These are phyloP conservation scores for Musa balbisiana DNA, from an alignment of 202 grass and related monocot genomes.

Conservation along the genomic window DNA sequence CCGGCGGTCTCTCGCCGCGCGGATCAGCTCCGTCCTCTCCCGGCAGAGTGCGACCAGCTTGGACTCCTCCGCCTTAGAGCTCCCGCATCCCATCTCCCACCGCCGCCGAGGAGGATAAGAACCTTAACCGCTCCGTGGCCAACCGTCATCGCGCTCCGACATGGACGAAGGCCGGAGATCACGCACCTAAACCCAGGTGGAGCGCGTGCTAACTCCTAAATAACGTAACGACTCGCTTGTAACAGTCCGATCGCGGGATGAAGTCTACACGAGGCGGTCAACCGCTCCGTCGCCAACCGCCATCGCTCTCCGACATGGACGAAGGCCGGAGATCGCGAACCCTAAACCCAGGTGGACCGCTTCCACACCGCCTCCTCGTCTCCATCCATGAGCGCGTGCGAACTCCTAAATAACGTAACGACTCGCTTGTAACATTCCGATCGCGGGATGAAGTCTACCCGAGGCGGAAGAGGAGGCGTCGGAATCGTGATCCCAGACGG, in stretches of 20 bases:
- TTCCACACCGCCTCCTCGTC: background rate
- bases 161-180: background rate
- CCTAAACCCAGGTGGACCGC: background rate
- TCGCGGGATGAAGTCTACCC: background rate
- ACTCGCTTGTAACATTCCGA: background rate
- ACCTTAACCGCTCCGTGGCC: background rate
- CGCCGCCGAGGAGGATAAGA: conserved; percentile 27
- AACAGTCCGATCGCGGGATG: background rate
- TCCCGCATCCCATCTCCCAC: background rate
- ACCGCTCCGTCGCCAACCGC: background rate
- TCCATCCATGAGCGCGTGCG: background rate
- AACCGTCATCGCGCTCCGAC: background rate
- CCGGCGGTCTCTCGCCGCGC: conserved; percentile 35
- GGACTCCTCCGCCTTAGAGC: background rate
- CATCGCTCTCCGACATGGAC: background rate
- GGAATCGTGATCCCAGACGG: too few relatives aligned
- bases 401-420: background rate
- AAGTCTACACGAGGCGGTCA: background rate
- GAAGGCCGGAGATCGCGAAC: background rate
- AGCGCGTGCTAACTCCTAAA: background rate
- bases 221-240: background rate
- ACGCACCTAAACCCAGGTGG: background rate
- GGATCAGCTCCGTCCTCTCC: conserved; percentile 58
- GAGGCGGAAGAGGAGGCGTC: too few relatives aligned
- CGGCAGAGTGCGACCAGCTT: conserved; percentile 49